Percentiles rank a stretch among this genome's conserved stretches.
phyloP scores from a whole-genome alignment of 805 yeast genomes.

The Starmerella lactis-condensi region DNA sequence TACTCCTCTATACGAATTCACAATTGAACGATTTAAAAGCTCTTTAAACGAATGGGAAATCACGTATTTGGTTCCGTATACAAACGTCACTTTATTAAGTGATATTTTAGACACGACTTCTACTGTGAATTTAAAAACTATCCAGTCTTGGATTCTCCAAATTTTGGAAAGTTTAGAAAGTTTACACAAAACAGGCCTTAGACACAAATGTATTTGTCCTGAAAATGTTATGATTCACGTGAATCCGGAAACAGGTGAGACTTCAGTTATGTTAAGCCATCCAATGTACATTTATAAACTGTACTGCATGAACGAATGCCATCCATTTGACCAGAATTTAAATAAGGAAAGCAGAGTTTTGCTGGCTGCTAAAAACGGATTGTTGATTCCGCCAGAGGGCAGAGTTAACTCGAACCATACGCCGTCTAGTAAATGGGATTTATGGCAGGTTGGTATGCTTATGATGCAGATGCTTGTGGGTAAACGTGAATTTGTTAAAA shows the following conservation, averaged over 20 bases:
- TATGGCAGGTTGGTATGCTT: constrained; percentile 79
- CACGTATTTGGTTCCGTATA: constrained; percentile 47
- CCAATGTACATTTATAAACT: constrained; percentile 18
- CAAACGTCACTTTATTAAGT: constrained; percentile 38
- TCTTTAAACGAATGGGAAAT: constrained; percentile 38
- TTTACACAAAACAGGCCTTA: constrained; percentile 66
- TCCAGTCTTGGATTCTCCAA: constrained; percentile 78
- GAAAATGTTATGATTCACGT: constrained; percentile 38
- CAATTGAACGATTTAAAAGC: constrained; percentile 27
- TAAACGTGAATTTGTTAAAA: constrained; percentile 28
- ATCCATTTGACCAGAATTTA: constrained; percentile 16
- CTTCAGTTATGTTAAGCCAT: constrained; percentile 17
- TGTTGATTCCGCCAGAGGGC: constrained; percentile 70
- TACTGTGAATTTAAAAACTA: constrained; percentile 49
- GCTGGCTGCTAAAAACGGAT: neutral
- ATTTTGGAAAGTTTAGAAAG: constrained; percentile 68
- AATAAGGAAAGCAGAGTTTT: constrained; percentile 1
- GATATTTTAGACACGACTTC: constrained; percentile 53
- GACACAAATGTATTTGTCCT: constrained; percentile 50
- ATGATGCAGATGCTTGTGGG: constrained; percentile 53
- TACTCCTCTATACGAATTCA: constrained; percentile 47
- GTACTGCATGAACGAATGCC: constrained; percentile 20
- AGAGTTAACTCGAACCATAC: neutral
- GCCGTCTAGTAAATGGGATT: constrained; percentile 59
- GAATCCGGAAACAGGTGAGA: constrained; percentile 35